These are phyloP conservation scores for Salix dunnii DNA, from an alignment of 345 rosid species.

Conservation along the genomic window DNA sequence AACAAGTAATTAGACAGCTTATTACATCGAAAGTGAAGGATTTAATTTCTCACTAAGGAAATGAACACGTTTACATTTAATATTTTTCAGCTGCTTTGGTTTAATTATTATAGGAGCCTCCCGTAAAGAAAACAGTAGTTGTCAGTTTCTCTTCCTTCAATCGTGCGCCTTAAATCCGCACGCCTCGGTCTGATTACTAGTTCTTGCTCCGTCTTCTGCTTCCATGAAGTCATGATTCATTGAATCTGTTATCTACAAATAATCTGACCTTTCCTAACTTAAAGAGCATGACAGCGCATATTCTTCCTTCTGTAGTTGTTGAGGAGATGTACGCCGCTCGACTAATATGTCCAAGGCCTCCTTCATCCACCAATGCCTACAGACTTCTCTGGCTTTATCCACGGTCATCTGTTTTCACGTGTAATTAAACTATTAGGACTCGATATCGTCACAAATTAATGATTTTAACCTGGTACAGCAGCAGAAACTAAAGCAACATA, in stretches of 20 bases:
- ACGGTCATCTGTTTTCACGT: constrained; percentile 46
- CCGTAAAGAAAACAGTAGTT: not conserved
- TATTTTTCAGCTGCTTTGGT: not conserved
- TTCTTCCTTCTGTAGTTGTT: constrained; percentile 21
- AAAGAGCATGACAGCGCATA: not conserved
- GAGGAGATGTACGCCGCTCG: constrained; percentile 30
- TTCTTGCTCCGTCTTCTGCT: not conserved
- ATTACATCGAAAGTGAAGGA: not conserved
- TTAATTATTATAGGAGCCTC: not conserved
- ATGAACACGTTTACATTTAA: not conserved
- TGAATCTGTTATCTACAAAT: constrained; percentile 7
- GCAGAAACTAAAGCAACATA: constrained; percentile 17
- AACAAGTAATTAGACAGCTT: not conserved
- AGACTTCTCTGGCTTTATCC: constrained; percentile 68
- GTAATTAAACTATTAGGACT: not conserved
- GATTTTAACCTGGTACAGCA: not conserved
- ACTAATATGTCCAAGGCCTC: constrained; percentile 74
- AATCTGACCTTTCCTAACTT: not conserved
- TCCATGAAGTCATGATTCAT: not conserved
- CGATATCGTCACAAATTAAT: not conserved
- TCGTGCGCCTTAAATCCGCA: too few relatives aligned
- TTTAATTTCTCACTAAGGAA: not conserved
- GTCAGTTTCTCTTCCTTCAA: not conserved
- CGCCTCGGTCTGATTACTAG: not conserved
- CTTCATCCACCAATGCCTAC: constrained; percentile 93